phyloP scores from a whole-genome alignment of 257 asterid genomes.

The Coffea eugenioides region DNA sequence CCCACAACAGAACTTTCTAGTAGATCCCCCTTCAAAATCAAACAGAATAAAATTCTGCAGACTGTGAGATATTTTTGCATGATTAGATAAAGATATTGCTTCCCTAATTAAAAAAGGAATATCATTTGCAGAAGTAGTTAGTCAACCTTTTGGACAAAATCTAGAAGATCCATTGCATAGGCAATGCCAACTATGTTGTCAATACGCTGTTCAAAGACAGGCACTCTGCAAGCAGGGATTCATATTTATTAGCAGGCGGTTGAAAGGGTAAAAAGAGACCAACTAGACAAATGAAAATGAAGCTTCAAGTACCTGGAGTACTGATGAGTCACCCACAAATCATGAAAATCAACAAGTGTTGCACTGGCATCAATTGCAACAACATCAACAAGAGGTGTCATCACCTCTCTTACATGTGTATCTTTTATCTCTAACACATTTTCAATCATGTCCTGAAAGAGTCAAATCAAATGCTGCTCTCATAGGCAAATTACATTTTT shows the following conservation, averaged over 20 bases:
- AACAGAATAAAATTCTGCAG: conserved; percentile 55
- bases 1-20: conserved; percentile 86
- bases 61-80: conserved; percentile 45
- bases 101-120: conserved; percentile 13
- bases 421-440: conserved; percentile 97
- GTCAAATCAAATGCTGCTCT: conserved; percentile 22
- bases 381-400: conserved; percentile 98
- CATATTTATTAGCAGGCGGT: conserved; percentile 15
- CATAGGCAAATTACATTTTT: neutral
- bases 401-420: conserved; percentile 97
- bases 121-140: conserved; percentile 20
- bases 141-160: conserved; percentile 84
- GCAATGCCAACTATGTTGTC: conserved; percentile 98
- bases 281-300: neutral
- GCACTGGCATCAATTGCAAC: conserved; percentile 94
- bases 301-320: conserved; percentile 72
- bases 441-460: conserved; percentile 93
- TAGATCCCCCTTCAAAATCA: conserved; percentile 89
- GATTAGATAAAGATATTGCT: conserved; percentile 29
- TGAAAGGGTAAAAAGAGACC: conserved; percentile 2
- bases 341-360: conserved; percentile 87
- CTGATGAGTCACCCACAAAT: conserved; percentile 94
- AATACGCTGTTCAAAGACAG: conserved; percentile 94
- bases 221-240: conserved; percentile 64
- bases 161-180: conserved; percentile 98